phyloP scores from a whole-genome alignment of 2,329 filamentous ascomycete genomes.

The Cercospora citrullina region DNA sequence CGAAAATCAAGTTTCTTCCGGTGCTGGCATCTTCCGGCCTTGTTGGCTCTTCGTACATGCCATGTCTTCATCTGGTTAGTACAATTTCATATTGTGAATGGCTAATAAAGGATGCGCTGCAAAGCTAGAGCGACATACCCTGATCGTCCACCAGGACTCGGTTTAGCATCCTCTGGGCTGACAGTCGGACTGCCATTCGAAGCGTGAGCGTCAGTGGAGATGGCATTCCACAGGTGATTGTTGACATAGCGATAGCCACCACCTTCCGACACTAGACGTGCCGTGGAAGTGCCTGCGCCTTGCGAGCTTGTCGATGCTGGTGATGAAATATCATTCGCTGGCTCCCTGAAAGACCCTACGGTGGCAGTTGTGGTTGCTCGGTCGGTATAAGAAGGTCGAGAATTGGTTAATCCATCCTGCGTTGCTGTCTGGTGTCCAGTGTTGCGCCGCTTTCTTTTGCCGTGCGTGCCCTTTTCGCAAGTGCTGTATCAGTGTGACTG shows the following conservation, averaged over 20 bases:
- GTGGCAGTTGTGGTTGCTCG: constrained; percentile 15
- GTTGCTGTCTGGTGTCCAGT: constrained; percentile 16
- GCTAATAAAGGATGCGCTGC: constrained; percentile 6
- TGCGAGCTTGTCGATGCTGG: constrained; percentile 22
- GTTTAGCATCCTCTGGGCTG: constrained; percentile 13
- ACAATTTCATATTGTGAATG: background rate
- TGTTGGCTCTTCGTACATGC: constrained; percentile 18
- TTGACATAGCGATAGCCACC: constrained; percentile 31
- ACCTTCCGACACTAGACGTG: constrained; percentile 29
- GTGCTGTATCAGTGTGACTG: constrained; percentile 16
- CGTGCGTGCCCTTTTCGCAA: constrained; percentile 14
- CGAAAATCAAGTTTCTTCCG: constrained; percentile 31
- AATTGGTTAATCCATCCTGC: background rate
- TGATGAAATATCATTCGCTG: constrained; percentile 21
- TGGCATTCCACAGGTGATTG: constrained; percentile 31
- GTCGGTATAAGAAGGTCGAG: constrained; percentile 5
- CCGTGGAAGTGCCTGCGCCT: constrained; percentile 22
- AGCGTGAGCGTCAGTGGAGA: constrained; percentile 22
- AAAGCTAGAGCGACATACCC: constrained; percentile 1
- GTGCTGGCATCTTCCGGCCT: background rate
- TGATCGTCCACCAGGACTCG: constrained; percentile 13
- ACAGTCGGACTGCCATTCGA: constrained; percentile 15
- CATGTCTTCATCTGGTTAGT: constrained; percentile 7
- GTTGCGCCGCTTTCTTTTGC: constrained; percentile 26
- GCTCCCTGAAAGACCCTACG: constrained; percentile 8